Evolutionary conservation across 371 early-diverging fungal genomes (phyloP), one percentile per base, ranked within the genome.

Genomic region (Fennellomyces sp.): DNA sequence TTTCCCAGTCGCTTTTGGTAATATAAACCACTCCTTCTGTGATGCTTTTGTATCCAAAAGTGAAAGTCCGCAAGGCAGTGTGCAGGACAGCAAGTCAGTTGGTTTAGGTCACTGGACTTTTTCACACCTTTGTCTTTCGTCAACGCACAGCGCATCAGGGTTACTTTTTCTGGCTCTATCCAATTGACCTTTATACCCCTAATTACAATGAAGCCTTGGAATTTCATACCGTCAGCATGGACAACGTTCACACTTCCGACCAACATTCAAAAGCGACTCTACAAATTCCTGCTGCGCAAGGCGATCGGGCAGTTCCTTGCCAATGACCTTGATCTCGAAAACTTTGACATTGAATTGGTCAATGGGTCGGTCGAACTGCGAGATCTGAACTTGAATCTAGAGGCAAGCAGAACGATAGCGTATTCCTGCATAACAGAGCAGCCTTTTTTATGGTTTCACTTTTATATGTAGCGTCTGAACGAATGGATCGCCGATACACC

Each of bases 301-400:
- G 89, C 94, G 8, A 87, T 95, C 39, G 96, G 96, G 6, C 91
- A 90, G 65, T 94, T 94, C 61, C 76, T 95, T 38, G 83, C 88
- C 30, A 78, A 88, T 31, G 90, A 92, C 54, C 78, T 94, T 17
- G 90, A 93, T 73, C 80, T 86, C 56, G 92, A 90, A 45, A 86
- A 93, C 72, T 85, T 94, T 64, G 95, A 96, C 63, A 90, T 96
- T 52, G 91, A 92, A 70, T 77, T 94, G n/a, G 86, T 87, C 45
- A 84, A 91, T 56, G 95, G 96, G 2, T 83, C 82, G 30, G 81
- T 93, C 21, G 87, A 88, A 41, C 82, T 96, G 57, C 81, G 86
- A 45, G 91, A 94, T 61, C 79, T 96, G 26, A 81, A 83, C 64
- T 82, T 96, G 25, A 92, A 93, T 62, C 69, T 88, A 39, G 81